Evolutionary conservation across 176 grass and related monocot genomes (phyloP).

Genomic region (Aegilops longissima): DNA sequence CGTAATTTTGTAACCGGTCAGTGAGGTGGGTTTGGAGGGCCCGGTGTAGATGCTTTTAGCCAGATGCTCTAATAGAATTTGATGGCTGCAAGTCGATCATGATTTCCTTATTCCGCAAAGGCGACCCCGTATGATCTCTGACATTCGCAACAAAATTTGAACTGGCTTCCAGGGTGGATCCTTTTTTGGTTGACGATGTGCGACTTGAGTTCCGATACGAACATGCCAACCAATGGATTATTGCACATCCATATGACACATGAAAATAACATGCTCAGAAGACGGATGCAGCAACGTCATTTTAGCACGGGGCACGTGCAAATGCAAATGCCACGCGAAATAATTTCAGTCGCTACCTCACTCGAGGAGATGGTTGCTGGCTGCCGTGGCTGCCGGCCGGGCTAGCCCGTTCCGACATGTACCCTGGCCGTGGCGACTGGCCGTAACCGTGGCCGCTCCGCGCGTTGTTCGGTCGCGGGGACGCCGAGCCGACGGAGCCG

Average conservation of each 20-base stretch:
- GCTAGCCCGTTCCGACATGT: constrained; percentile 15
- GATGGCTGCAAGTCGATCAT: too few relatives aligned
- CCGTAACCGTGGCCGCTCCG: background rate
- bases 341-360: background rate
- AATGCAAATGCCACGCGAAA: background rate
- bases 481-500: constrained; percentile 21
- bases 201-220: background rate
- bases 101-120: too few relatives aligned
- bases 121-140: too few relatives aligned
- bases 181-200: background rate
- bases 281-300: background rate
- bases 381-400: background rate
- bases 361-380: constrained; percentile 22
- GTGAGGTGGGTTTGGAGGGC: too few relatives aligned
- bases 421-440: constrained; percentile 10
- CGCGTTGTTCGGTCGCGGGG: background rate
- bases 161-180: too few relatives aligned
- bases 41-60: too few relatives aligned
- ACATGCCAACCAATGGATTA: background rate
- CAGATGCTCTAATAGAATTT: too few relatives aligned
- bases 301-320: background rate
- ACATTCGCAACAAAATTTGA: too few relatives aligned
- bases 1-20: too few relatives aligned
- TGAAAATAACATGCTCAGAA: background rate
- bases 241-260: background rate